Evolutionary conservation across 1,284 basidiomycete genomes (phyloP), one percentile per base, ranked within the genome.

Genomic region (Omphalotus olearius): DNA sequence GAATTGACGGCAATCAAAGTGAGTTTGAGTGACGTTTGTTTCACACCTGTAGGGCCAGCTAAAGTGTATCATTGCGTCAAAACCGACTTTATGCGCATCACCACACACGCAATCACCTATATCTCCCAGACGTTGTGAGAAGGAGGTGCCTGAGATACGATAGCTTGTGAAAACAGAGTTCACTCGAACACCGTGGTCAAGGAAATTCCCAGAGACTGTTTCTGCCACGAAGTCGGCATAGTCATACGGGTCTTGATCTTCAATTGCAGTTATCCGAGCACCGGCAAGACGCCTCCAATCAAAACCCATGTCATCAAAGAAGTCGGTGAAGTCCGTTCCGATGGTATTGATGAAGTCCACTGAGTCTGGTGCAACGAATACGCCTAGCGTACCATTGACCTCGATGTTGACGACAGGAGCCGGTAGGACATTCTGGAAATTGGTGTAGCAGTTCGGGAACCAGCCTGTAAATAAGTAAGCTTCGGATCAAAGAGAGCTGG

Each of bases 91-190:
- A 10, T 2, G 20, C 28, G 16, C 6, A 25, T 11, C 1, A 44
- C 13, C 4, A 33, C 17, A 28, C 23, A 6, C 11, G 16, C 10
- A 37, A 16, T 20, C 42, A 50, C 47, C 52, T 7, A 53, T 38
- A 26, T 52, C 46, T 26, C 73, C 83, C 47, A 85, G 60, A n/a
- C 81, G 71, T 62, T 83, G 81, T 25, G 78, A 79, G 58, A 75
- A 81, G 25, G 56, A 62, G 0, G 65, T 70, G 16, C 64, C 69
- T 1, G 68, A 64, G 50, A 84, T 76, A 7, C 79, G 67, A 60
- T 85, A 84, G 59, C 79, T 80, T 35, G 73, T 77, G 64, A 81
- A 80, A 7, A 78, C 82, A 46, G 78, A 80, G 65, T 85, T 85
- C 35, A 83, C 78, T 48, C 82, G 75, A 39, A 83, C 74, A 36